These are phyloP conservation scores for Pichia sp. DNA, from an alignment of 1,139 yeast species.

Conservation along the genomic window DNA sequence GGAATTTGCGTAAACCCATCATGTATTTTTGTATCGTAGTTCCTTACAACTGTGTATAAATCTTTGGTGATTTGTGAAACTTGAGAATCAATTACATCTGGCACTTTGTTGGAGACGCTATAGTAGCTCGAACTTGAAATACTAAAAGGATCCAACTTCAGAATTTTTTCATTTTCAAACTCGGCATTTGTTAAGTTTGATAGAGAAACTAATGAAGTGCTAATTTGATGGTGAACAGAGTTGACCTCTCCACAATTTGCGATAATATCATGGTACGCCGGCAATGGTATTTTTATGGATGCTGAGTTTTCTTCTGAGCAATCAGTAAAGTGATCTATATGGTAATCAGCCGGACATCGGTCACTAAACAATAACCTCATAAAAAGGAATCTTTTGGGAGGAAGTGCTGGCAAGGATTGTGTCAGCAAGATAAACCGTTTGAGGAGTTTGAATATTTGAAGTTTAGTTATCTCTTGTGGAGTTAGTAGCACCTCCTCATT, in stretches of 20 bases:
- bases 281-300: conserved; percentile 19
- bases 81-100: conserved; percentile 4
- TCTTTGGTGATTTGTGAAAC: conserved; percentile 27
- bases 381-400: conserved; percentile 40
- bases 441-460: conserved; percentile 42
- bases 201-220: conserved; percentile 20
- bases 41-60: conserved; percentile 15
- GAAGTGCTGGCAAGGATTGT: conserved; percentile 47
- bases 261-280: conserved; percentile 16
- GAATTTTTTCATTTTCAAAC: neutral
- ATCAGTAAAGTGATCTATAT: conserved; percentile 46
- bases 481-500: conserved; percentile 27
- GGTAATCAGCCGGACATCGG: conserved; percentile 42
- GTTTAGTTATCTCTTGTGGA: conserved; percentile 33
- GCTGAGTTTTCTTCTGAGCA: conserved; percentile 34
- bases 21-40: conserved; percentile 4
- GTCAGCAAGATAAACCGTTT: conserved; percentile 48
- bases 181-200: conserved; percentile 8
- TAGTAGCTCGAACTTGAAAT: neutral
- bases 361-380: conserved; percentile 48
- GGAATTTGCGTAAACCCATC: conserved; percentile 20
- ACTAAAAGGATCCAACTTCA: conserved; percentile 24
- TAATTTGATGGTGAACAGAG: conserved; percentile 22
- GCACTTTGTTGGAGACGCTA: neutral
- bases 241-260: conserved; percentile 22